Evolutionary conservation across 768 basidiomycete genomes (phyloP), one percentile per base, ranked within the genome.

Genomic region (Russula compacta): DNA sequence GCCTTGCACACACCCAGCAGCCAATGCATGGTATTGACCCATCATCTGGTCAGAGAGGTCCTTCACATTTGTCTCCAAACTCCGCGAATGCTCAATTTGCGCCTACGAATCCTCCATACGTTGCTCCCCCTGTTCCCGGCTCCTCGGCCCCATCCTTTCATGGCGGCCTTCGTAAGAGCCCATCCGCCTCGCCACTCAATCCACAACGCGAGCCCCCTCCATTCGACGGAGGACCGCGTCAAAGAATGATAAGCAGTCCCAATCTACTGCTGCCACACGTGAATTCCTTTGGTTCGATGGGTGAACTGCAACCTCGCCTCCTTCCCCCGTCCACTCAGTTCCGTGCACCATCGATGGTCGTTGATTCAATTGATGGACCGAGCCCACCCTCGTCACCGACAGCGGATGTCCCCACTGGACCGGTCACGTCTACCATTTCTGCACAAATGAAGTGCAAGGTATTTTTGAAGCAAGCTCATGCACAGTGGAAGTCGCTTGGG

Each of bases 361-460:
- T 79, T 39, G 74, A 77, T 17, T 81, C 82, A 0, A 81, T 83
- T 63, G 78, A 80, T 50, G 85, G 86, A 58, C 84, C 85, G 36
- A 92, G 89, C 69, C 95, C 95, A 40, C 94, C 95, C 0, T 78
- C 82, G 43, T 94, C 92, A 7, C 95, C 93, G 2, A 77, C 81
- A 4, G 78, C 81, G 61, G 81, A 86, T 66, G 74, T 73, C 12
- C 74, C 75, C 1, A 71, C 79, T 9, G 92, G 87, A 4, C 91
- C 93, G 1, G 81, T 87, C 38, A 85, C 83, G 36, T 87, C 91
- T 6, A 77, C 83, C 11, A 78, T 98, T 63, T 83, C 89, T 9
- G 92, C 90, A 12, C 85, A 92, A 69, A 95, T 94, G 91, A 94
- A 95, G 71, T 98, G 95, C 81, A 99, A 98, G 73, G 87, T 98